These are phyloP conservation scores for Aphanomyces euteiches DNA, from an alignment of 352 stramenopile genomes.

Conservation along the genomic window DNA sequence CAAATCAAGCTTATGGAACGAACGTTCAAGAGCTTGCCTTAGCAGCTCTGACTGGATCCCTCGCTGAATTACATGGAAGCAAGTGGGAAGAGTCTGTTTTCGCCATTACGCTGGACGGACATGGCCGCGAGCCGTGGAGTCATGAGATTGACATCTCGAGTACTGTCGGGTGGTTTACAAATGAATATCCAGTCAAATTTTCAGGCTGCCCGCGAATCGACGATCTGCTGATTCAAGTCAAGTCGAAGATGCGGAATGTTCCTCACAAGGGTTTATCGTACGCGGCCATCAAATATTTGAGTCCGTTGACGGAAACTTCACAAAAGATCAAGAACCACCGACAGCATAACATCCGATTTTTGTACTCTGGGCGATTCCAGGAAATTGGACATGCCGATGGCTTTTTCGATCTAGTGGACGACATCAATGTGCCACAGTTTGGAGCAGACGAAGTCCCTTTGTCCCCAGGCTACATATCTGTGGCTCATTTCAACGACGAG, in stretches of 20 bases:
- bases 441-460: background rate
- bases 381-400: background rate
- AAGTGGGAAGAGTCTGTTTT: background rate
- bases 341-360: background rate
- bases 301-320: background rate
- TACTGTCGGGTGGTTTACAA: slow-evolving; percentile 2
- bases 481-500: background rate
- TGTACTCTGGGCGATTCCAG: background rate
- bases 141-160: background rate
- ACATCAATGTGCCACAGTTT: background rate
- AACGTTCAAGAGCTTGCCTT: slow-evolving; percentile 7
- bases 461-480: background rate
- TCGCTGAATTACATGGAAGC: background rate
- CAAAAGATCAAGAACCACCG: background rate
- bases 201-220: background rate
- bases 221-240: background rate
- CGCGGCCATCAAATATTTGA: background rate
- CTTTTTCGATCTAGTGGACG: background rate
- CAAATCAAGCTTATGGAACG: background rate
- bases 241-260: background rate
- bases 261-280: slow-evolving; percentile 4
- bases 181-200: background rate
- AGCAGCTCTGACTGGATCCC: background rate
- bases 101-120: background rate
- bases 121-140: background rate